Evolutionary conservation across 106 monocot genomes (phyloP).

Genomic region (Acanthochlamys bracteata): DNA sequence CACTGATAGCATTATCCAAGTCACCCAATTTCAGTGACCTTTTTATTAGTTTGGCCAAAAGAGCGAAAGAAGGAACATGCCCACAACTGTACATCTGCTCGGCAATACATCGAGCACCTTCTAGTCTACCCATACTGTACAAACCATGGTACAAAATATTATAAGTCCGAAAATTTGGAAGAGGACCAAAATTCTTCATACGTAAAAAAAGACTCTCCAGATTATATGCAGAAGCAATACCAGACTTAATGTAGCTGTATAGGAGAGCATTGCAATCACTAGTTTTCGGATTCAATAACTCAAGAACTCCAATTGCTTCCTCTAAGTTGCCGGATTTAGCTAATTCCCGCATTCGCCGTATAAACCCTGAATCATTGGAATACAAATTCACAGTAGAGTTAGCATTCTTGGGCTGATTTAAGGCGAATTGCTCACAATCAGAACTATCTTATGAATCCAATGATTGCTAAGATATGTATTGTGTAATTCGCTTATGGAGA

Average conservation of each 20-base stretch:
- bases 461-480: too few species aligned
- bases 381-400: too few species aligned
- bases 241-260: conserved; percentile 29
- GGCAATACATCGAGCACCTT: conserved; percentile 25
- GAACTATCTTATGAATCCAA: too few species aligned
- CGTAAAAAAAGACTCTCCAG: conserved; percentile 13
- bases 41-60: conserved; percentile 37
- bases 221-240: conserved; percentile 9
- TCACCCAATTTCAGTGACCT: conserved; percentile 27
- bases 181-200: conserved; percentile 35
- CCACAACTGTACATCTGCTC: conserved; percentile 34
- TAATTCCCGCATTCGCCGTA: conserved; percentile 30
- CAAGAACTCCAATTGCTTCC: conserved; percentile 19
- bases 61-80: conserved; percentile 37
- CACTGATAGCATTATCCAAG: conserved; percentile 9
- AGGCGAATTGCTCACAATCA: too few species aligned
- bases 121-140: conserved; percentile 19
- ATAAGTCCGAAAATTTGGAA: conserved; percentile 44
- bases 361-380: too few species aligned
- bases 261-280: conserved; percentile 43
- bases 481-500: too few species aligned
- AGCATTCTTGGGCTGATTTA: too few species aligned
- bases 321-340: conserved; percentile 34
- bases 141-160: conserved; percentile 37
- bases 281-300: conserved; percentile 22